Percentiles rank a stretch among this genome's conserved stretches.
These are phyloP conservation scores for Phytophthora pseudosyringae DNA, from an alignment of 352 stramenopile genomes.

Conservation along the genomic window DNA sequence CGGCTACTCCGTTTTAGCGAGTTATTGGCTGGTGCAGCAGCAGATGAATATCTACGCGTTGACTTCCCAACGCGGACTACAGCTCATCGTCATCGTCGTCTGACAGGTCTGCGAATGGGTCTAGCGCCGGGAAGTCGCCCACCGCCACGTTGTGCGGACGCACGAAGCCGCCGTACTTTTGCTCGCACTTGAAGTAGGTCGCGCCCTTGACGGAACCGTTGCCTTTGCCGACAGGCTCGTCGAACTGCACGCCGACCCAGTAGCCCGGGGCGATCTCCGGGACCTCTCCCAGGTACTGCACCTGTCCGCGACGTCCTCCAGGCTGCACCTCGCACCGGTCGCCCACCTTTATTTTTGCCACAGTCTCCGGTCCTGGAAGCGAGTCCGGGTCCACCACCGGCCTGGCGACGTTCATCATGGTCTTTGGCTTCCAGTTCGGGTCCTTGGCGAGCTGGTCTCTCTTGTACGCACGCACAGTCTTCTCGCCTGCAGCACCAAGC, in stretches of 20 bases:
- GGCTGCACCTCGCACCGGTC: slow-evolving; percentile 97
- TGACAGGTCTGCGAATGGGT: slow-evolving; percentile 78
- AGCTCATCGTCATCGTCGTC: slow-evolving; percentile 88
- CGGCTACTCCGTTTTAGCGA: not conserved
- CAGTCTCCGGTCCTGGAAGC: slow-evolving; percentile 63
- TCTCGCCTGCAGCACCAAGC: slow-evolving; percentile 72
- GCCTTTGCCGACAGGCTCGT: slow-evolving; percentile 96
- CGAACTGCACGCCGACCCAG: slow-evolving; percentile 97
- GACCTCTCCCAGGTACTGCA: slow-evolving; percentile 94
- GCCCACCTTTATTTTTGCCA: slow-evolving; percentile 91
- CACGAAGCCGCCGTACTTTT: slow-evolving; percentile 95
- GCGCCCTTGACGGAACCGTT: slow-evolving; percentile 93
- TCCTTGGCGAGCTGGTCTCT: slow-evolving; percentile 95
- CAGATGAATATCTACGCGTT: not conserved
- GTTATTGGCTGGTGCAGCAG: slow-evolving; percentile 2
- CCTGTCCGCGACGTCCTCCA: slow-evolving; percentile 91
- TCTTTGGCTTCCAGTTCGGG: slow-evolving; percentile 93
- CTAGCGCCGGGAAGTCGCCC: slow-evolving; percentile 93
- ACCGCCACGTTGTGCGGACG: slow-evolving; percentile 93
- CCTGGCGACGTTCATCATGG: slow-evolving; percentile 62
- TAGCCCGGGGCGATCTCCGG: slow-evolving; percentile 90
- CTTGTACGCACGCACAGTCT: slow-evolving; percentile 97
- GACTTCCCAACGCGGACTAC: slow-evolving; percentile 27
- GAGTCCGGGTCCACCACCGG: slow-evolving; percentile 45
- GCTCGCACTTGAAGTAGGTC: slow-evolving; percentile 92